Evolutionary conservation across 2,329 filamentous ascomycete species (phyloP), one percentile per base, ranked within the genome.

Genomic region (Aspergillus transmontanensis): DNA sequence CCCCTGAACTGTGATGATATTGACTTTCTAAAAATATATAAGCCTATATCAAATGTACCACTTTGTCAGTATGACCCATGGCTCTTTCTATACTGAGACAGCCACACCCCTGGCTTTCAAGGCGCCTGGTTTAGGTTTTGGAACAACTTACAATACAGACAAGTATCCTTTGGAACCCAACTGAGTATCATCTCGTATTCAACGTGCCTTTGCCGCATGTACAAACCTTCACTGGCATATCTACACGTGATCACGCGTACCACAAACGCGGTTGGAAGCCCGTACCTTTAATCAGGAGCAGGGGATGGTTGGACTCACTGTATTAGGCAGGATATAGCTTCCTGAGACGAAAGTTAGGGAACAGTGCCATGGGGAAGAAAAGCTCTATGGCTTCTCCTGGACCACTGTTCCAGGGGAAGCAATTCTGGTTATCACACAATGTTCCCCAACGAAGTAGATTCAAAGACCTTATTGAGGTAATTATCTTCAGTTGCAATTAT

Each of bases 401-500:
- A 9, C 34, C 48, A 39, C 72, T 90, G 11, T 89, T 90, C 66
- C 69, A 78, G 16, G 83, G 83, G 51, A 79, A 80, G 62, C 84
- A 79, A 53, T 89, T 90, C 75, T 89, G 86, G 82, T 72, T 90
- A 45, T 81, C 85, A 26, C 81, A 82, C 61, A 82, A 81, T 60
- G 76, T 87, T 28, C 87, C 87, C 11, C 73, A 78, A 46, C 83
- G 87, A 59, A 72, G 67, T 28, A 75, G 76, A 58, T 82, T 84
- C 67, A 76, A 83, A 50, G 74, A 82, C n/a, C 72, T 80, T 55
- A 83, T 89, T 62, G 74, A 73, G 69, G 80, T 82, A 66, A 55
- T 57, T 62, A n/a, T 6, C 21, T 45, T 10, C n/a, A 36, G 11
- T 41, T 39, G 12, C 2, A 28, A 14, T 53, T 19, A 32, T 30